phyloP scores from a whole-genome alignment of 225 moss, liverwort and hornwort species.

The Marchantia paleacea region DNA sequence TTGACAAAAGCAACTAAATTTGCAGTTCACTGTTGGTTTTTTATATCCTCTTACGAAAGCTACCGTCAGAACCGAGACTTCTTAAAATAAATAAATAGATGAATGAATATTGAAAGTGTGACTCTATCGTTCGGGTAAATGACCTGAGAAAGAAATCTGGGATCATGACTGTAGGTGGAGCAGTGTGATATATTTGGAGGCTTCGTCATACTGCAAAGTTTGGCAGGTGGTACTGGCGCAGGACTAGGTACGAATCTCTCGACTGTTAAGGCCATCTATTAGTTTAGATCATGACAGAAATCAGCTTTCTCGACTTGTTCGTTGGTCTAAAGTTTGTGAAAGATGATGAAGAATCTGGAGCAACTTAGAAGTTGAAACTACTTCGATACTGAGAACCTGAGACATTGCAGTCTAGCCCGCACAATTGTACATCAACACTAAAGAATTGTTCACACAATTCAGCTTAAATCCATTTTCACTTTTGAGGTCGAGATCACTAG shows the following conservation, averaged over 20 bases:
- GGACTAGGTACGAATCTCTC: constrained; percentile 58
- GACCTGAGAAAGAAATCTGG: not conserved
- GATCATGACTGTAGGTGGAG: constrained; percentile 56
- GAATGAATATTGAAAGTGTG: not conserved
- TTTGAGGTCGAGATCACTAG: not conserved
- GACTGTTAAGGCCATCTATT: not conserved
- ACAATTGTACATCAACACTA: not conserved
- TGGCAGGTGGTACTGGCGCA: constrained; percentile 95
- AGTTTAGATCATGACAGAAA: too few species aligned
- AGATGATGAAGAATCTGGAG: not conserved
- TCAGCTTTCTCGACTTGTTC: not conserved
- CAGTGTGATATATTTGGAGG: constrained; percentile 88
- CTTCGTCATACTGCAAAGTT: constrained; percentile 81
- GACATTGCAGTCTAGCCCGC: not conserved
- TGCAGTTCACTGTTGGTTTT: not conserved
- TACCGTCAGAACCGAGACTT: too few species aligned
- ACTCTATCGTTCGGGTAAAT: not conserved
- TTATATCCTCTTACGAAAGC: too few species aligned
- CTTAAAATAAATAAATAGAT: too few species aligned
- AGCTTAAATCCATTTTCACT: not conserved
- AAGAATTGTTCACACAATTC: not conserved
- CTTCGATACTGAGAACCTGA: not conserved
- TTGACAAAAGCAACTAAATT: not conserved
- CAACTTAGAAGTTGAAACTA: not conserved
- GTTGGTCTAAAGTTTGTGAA: not conserved